Evolutionary conservation across 306 rosid species (phyloP).

Genomic region (Cucumis melo): DNA sequence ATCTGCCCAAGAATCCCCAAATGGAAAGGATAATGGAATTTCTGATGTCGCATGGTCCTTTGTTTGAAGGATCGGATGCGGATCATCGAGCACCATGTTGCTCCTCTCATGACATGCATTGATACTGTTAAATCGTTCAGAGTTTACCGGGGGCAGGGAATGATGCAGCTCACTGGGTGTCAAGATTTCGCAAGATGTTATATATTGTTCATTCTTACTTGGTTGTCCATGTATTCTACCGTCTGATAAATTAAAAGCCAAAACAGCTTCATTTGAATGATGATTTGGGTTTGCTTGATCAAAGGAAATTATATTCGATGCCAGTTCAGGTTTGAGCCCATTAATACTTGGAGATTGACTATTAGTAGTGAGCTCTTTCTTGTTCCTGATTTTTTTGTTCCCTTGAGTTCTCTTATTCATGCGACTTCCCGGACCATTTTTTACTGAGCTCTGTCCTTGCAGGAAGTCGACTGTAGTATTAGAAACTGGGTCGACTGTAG

Average conservation of each 20-base stretch:
- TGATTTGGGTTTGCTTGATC: slow-evolving; percentile 37
- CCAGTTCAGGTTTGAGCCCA: slow-evolving; percentile 45
- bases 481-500: slow-evolving; percentile 18
- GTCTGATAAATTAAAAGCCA: slow-evolving; percentile 10
- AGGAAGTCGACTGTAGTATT: slow-evolving; percentile 16
- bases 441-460: slow-evolving; percentile 18
- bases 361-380: slow-evolving; percentile 30
- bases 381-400: slow-evolving; percentile 25
- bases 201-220: slow-evolving; percentile 7
- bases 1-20: slow-evolving; percentile 73
- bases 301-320: slow-evolving; percentile 16
- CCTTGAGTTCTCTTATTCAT: slow-evolving; percentile 17
- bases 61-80: slow-evolving; percentile 17
- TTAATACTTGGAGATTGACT: slow-evolving; percentile 37
- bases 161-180: slow-evolving; percentile 8
- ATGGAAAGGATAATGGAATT: slow-evolving; percentile 43
- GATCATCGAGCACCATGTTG: slow-evolving; percentile 13
- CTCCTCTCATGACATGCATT: slow-evolving; percentile 10
- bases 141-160: neutral
- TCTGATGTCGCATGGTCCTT: slow-evolving; percentile 25
- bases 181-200: neutral
- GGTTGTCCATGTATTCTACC: slow-evolving; percentile 14
- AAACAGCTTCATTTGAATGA: slow-evolving; percentile 22
- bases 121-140: slow-evolving; percentile 16
- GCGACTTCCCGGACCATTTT: slow-evolving; percentile 18